Base-by-base conservation (phyloP, 164 flowering plant species). In the Cinnamomum micranthum region DNA sequence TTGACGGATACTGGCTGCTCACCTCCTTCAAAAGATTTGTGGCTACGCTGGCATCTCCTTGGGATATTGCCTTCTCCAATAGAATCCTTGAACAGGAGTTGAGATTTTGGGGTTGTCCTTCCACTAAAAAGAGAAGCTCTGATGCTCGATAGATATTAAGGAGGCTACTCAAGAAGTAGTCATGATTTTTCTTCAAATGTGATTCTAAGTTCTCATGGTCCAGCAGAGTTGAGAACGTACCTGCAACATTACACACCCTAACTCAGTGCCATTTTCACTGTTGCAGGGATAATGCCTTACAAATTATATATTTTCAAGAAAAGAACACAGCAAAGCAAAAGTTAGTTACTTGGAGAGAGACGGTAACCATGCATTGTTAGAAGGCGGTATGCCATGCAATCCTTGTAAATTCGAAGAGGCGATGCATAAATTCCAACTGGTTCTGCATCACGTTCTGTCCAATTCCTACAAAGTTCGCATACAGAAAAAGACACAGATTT, bases 341-440 rank as follows among this genome's bases (percentile, higher is more conserved):
- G 20, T 55, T 14, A 55, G 20, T 17, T 84, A 86, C 87, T 14
- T 65, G 87, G 80, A 7, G 79, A 80, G 22, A 84, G 65, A 12
- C 22, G 55, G 68, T 83, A 80, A 0, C 87, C 89, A 67, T 79
- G 86, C 80, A 81, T 78, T 50, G 86, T 72, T 3, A 84, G 71
- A 10, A 86, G 85, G 28, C 85, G 79, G 69, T 83, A 86, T 33
- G 82, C 81, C 59, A 86, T 60, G 17, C 85, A 78, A 68, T 80
- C 85, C 73, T 83, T 86, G 77, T 77, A 79, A 51, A 85, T 66
- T 66, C 80, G 75, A 67, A 67, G 47, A 19, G 41, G 4, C 10
- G n/a, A 19, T 1, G 17, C 1, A 14, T 28, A 28, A 24, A 11
- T 7, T 28, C 22, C 22, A 22, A 67, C 17, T 2, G n/a, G 9